Evolutionary conservation across 768 basidiomycete species (phyloP), one percentile per base, ranked within the genome.

Genomic region (Scleroderma citrinum): DNA sequence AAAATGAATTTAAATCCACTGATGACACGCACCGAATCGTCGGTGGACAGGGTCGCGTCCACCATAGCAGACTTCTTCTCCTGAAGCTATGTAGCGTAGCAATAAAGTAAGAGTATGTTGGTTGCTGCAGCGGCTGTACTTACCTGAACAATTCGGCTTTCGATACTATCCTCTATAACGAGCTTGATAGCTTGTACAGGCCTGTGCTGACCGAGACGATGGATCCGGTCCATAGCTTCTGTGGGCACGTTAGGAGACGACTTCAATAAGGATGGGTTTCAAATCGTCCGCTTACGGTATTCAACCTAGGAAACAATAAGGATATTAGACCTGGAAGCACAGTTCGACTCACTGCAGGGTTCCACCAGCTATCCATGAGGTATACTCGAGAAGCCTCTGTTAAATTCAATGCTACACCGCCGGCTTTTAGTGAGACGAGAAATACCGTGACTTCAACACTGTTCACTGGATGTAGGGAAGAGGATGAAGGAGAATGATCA

Each of bases 301-400:
- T 89, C 88, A 46, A 89, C 84, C 78, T 81, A 46, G 13, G 29
- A 20, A 42, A 19, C 16, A 17, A 29, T 36, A 11, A 48, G 23
- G 14, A 40, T n/a, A 16, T n/a, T 35, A 36, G 13, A 44, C 20
- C 36, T 20, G 46, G 51, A 17, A 54, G 40, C 13, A 14, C 7
- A 30, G 38, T 26, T 34, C 17, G 44, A 50, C 49, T 69, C 45
- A 86, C 89, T n/a, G 92, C 92, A 7, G 94, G 94, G 63, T 98
- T 98, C 94, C 94, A 95, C 92, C 92, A 95, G 56, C 87, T 89
- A 63, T 95, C 95, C 92, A 97, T 95, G 59, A 96, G 78, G 67
- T 92, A 95, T 17, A 96, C 92, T 23, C 90, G 87, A 30, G 89
- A 92, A 0, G 93, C 93, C 64, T 91, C 90, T 0, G 90, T 92